Evolutionary conservation across 2,329 filamentous ascomycete species (phyloP), one percentile per base, ranked within the genome.

Genomic region (Calonectria hongkongensis): DNA sequence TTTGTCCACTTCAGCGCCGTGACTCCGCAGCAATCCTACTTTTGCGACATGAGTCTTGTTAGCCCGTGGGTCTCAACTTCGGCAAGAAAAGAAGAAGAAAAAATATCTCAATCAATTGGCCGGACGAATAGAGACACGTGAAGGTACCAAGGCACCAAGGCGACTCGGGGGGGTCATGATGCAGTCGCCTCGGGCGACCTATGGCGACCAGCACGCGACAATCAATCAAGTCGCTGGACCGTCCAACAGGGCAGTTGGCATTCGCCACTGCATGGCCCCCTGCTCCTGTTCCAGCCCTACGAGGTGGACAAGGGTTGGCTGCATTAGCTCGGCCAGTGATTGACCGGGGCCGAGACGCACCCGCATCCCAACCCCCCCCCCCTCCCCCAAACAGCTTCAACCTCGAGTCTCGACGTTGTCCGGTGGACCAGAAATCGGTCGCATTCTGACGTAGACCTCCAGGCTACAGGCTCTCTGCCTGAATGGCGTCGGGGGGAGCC

Each of bases 391-490:
- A 36, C 47, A 51, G 45, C 73, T 69, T 71, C 73, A 50, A 72
- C 66, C 70, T 79, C 72, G 64, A 74, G 76, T 79, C 72, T 77
- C 12, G 30, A 72, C 75, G 62, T 78, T 72, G 73, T 76, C 76
- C 74, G 65, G 64, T 71, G 47, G 65, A 72, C 69, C 66, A 74
- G 66, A 74, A 70, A 66, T 73, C 70, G 62, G 78, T 73, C 76
- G 51, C 65, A 74, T 69, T 74, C 73, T 77, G 74, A 73, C 72
- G 70, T 68, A 68, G 36, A 66, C 45, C 71, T 73, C 73, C 68
- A 79, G 78, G 78, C 78, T 79, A 75, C 78, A 73, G 54, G 56
- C 50, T 72, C 77, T 75, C 77, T 78, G 77, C 75, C 75, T 79
- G 70, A 56, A 64, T 75, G 72, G 73, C 39, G 66, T 50, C 72